These are phyloP conservation scores for Phlyctochytrium planicorne DNA, from an alignment of 192 early-diverging fungal genomes.

Conservation along the genomic window DNA sequence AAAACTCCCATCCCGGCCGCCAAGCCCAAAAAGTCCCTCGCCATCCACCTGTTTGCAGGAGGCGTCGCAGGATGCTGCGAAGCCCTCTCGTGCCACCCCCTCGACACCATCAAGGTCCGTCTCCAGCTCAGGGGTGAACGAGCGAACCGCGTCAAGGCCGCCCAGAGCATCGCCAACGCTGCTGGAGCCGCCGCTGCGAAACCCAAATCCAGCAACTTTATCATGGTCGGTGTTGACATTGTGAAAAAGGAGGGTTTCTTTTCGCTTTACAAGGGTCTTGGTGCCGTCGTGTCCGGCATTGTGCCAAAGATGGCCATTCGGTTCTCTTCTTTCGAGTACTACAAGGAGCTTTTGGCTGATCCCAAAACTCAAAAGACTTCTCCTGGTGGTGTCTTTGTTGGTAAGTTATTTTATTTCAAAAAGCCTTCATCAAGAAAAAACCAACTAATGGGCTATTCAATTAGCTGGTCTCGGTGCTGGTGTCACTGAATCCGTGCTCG, in stretches of 20 bases:
- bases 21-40: conserved; percentile 59
- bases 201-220: conserved; percentile 61
- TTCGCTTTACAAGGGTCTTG: conserved; percentile 95
- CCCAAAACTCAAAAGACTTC: conserved; percentile 56
- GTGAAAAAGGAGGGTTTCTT: conserved; percentile 82
- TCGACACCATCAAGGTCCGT: conserved; percentile 98
- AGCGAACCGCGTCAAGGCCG: conserved; percentile 13
- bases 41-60: conserved; percentile 82
- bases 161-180: conserved; percentile 35
- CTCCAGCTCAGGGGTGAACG: conserved; percentile 79
- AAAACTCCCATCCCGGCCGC: no score
- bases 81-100: conserved; percentile 83
- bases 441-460: no score
- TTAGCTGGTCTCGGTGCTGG: conserved; percentile 89
- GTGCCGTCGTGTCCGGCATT: conserved; percentile 93
- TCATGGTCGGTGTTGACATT: conserved; percentile 83
- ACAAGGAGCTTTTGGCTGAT: conserved; percentile 78
- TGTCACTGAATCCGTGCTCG: conserved; percentile 88
- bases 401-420: no score
- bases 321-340: conserved; percentile 93
- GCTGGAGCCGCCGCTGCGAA: conserved; percentile 49
- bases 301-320: conserved; percentile 99
- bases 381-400: conserved; percentile 68
- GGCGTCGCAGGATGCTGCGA: conserved; percentile 91
- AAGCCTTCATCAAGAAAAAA: no score